phyloP scores from a whole-genome alignment of 1,284 basidiomycete genomes.

The Cutaneotrichosporon daszewskae region DNA sequence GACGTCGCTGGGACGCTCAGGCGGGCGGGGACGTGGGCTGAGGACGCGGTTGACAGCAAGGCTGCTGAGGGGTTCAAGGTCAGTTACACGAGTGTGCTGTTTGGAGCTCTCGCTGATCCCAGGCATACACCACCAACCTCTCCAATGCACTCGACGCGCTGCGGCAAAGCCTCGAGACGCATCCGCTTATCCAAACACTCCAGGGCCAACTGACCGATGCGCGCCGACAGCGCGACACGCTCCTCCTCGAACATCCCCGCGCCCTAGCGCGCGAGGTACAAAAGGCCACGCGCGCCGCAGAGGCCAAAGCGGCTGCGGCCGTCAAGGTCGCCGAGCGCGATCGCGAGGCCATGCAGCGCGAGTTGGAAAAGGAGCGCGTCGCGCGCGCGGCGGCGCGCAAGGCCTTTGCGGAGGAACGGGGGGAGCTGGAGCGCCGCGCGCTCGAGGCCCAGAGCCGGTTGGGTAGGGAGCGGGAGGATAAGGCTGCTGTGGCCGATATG shows the following conservation, averaged over 20 bases:
- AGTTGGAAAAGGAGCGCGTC: conserved; percentile 26
- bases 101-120: conserved; percentile 1
- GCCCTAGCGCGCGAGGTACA: not conserved
- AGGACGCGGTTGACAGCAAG: conserved; percentile 18
- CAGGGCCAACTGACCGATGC: conserved; percentile 6
- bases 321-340: conserved; percentile 17
- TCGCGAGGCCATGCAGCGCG: conserved; percentile 17
- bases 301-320: conserved; percentile 5
- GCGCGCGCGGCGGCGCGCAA: conserved; percentile 10
- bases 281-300: conserved; percentile 13
- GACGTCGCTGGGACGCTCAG: conserved; percentile 22
- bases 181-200: conserved; percentile 25
- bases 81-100: conserved; percentile 4
- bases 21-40: conserved; percentile 20
- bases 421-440: conserved; percentile 20
- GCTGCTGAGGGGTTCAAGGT: conserved; percentile 30
- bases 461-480: too few relatives aligned
- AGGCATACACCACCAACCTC: conserved; percentile 32
- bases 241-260: conserved; percentile 12
- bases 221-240: conserved; percentile 10
- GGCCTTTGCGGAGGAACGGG: conserved; percentile 25
- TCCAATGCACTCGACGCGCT: conserved; percentile 25
- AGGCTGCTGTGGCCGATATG: too few relatives aligned
- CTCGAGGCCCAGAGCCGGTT: conserved; percentile 25
- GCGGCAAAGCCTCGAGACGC: conserved; percentile 10